Conservation (phyloP, 2,329 filamentous ascomycete genomes). For the Pezicula carpinea region DNA sequence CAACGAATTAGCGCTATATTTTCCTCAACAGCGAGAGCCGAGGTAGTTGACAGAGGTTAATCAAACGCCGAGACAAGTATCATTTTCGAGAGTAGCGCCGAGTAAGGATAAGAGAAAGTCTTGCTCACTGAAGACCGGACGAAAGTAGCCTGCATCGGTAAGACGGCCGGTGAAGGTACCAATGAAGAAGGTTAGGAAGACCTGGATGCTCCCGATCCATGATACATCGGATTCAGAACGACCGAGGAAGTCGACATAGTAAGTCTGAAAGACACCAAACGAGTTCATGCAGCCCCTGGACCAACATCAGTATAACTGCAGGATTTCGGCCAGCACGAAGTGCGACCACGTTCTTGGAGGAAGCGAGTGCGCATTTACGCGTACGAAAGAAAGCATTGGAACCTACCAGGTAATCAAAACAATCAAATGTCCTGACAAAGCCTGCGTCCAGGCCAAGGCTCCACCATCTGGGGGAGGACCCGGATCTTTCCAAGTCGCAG, state of each 20-base stretch:
- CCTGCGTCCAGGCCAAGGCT: slow-evolving; percentile 7
- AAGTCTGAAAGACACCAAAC: slow-evolving; percentile 34
- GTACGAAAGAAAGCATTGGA: neutral
- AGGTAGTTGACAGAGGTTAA: neutral
- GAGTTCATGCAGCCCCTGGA: slow-evolving; percentile 24
- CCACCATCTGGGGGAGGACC: slow-evolving; percentile 11
- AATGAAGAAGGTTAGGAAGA: slow-evolving; percentile 33
- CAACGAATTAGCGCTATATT: neutral
- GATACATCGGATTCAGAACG: slow-evolving; percentile 32
- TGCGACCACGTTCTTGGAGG: neutral
- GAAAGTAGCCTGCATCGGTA: slow-evolving; percentile 33
- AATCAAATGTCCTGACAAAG: slow-evolving; percentile 11
- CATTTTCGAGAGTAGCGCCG: slow-evolving; percentile 3
- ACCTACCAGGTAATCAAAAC: slow-evolving; percentile 10
- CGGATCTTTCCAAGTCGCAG: slow-evolving; percentile 4
- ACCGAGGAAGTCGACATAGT: slow-evolving; percentile 30
- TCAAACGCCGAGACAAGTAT: neutral
- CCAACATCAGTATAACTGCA: neutral
- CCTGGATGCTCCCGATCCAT: slow-evolving; percentile 37
- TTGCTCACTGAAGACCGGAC: slow-evolving; percentile 10
- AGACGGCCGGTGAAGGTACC: slow-evolving; percentile 31
- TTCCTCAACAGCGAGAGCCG: slow-evolving; percentile 2
- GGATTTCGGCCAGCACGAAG: neutral
- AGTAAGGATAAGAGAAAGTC: neutral
- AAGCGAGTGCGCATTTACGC: neutral